phyloP scores from a whole-genome alignment of 306 rosid genomes.

The Vachellia pachyceras region DNA sequence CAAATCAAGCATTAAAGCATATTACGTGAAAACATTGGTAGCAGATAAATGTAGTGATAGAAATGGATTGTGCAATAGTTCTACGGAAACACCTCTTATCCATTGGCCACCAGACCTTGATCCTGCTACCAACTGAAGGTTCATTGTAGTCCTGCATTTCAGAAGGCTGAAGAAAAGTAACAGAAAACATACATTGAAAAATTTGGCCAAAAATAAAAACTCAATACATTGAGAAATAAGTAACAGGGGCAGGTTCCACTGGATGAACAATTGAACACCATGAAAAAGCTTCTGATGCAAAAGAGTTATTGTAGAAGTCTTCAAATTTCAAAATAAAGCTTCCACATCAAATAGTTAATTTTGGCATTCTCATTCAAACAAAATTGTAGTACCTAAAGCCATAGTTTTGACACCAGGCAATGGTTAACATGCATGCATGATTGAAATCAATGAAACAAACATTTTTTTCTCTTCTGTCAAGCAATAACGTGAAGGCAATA shows the following conservation, averaged over 20 bases:
- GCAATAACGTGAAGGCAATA: background rate
- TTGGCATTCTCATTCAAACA: background rate
- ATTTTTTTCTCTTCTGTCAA: no score
- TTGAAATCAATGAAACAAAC: background rate
- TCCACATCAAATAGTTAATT: background rate
- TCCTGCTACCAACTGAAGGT: conserved; percentile 58
- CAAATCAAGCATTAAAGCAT: conserved; percentile 16
- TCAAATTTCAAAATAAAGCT: conserved; percentile 6
- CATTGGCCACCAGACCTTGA: conserved; percentile 88
- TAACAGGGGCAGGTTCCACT: background rate
- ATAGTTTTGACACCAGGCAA: background rate
- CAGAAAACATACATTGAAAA: conserved; percentile 18
- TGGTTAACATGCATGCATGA: background rate
- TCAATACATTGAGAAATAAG: conserved; percentile 10
- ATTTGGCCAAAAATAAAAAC: background rate
- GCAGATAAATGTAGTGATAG: conserved; percentile 8
- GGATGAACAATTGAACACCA: background rate
- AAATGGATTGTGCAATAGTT: conserved; percentile 26
- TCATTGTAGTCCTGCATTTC: conserved; percentile 38
- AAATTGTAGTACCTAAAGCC: conserved; percentile 21
- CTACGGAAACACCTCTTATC: conserved; percentile 54
- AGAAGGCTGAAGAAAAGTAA: conserved; percentile 46
- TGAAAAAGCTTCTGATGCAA: conserved; percentile 22
- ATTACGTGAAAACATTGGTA: background rate
- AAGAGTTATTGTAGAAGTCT: background rate